Evolutionary conservation across 2,329 filamentous ascomycete species (phyloP).

Genomic region (Claviceps purpurea): DNA sequence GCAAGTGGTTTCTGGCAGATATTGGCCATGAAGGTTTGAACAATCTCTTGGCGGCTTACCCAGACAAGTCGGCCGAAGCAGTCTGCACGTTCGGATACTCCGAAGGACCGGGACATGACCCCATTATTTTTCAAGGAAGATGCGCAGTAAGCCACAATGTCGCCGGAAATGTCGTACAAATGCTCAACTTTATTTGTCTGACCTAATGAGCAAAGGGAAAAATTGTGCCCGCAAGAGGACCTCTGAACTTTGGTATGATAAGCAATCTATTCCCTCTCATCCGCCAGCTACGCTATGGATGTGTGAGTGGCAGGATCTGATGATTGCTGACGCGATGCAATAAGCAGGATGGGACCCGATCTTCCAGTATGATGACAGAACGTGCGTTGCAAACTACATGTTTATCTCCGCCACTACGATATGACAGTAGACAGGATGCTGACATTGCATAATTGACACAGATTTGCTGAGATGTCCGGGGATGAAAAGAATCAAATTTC

Average conservation of each 20-base stretch:
- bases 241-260: constrained; percentile 62
- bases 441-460: constrained; percentile 15
- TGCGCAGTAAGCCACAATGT: constrained; percentile 47
- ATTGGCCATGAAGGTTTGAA: constrained; percentile 79
- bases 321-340: background rate
- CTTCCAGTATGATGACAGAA: constrained; percentile 86
- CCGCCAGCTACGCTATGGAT: background rate
- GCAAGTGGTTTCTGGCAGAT: constrained; percentile 84
- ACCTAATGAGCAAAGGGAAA: constrained; percentile 36
- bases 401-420: background rate
- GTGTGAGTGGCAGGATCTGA: background rate
- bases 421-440: background rate
- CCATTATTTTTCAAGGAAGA: constrained; percentile 80
- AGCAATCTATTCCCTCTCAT: background rate
- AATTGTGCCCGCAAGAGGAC: constrained; percentile 74
- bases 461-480: constrained; percentile 90
- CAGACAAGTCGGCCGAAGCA: constrained; percentile 82
- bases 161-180: background rate
- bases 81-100: constrained; percentile 95
- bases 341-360: constrained; percentile 80
- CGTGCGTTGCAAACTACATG: constrained; percentile 31
- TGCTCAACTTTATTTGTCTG: background rate
- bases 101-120: constrained; percentile 68
- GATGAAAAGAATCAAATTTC: constrained; percentile 81
- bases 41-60: constrained; percentile 76